Conservation (phyloP, 1,139 yeast species). For the Pichia sp. region DNA sequence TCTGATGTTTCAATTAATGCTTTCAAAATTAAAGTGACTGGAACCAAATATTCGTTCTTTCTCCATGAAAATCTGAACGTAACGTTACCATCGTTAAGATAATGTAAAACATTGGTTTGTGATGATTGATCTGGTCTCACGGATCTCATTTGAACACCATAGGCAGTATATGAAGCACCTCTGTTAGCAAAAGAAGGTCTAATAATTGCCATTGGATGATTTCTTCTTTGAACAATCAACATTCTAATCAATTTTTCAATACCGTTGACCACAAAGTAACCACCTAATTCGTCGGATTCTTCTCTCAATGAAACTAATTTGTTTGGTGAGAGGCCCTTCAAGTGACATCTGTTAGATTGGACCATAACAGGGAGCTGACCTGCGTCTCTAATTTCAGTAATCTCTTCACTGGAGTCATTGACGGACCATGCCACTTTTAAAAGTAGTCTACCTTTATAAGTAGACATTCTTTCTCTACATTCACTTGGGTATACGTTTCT, state of each 20-base stretch:
- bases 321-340: conserved; percentile 73
- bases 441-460: conserved; percentile 67
- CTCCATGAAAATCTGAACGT: conserved; percentile 97
- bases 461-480: conserved; percentile 81
- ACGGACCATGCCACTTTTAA: conserved; percentile 78
- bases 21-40: conserved; percentile 86
- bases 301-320: conserved; percentile 74
- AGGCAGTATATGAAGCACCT: conserved; percentile 84
- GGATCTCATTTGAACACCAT: conserved; percentile 88
- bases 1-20: conserved; percentile 89
- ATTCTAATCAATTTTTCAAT: conserved; percentile 92
- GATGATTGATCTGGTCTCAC: conserved; percentile 97
- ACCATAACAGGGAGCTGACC: conserved; percentile 92
- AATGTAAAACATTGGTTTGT: conserved; percentile 93
- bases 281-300: conserved; percentile 95
- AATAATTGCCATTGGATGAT: conserved; percentile 95
- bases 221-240: conserved; percentile 96
- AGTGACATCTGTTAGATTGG: conserved; percentile 82
- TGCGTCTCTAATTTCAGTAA: conserved; percentile 78
- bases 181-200: conserved; percentile 93
- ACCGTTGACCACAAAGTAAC: conserved; percentile 93
- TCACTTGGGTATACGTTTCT: conserved; percentile 82
- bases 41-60: conserved; percentile 89
- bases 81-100: conserved; percentile 90
- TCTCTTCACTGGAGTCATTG: conserved; percentile 69